Evolutionary conservation across 2,329 filamentous ascomycete species (phyloP).

Genomic region (Reticulascus tulasneorum): DNA sequence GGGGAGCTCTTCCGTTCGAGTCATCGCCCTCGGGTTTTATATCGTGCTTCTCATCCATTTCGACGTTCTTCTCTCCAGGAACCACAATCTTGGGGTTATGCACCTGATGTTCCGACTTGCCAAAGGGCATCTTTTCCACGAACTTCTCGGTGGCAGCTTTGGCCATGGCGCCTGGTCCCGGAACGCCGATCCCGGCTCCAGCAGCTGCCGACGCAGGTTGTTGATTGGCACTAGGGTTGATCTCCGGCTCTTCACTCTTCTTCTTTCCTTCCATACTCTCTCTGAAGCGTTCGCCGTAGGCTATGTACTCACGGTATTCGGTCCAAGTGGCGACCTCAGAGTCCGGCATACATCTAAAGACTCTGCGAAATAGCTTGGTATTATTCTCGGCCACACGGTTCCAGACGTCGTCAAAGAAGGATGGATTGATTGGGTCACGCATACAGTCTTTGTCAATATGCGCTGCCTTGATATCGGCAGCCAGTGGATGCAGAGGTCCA

Average conservation of each 20-base stretch:
- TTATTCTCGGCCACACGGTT: constrained; percentile 86
- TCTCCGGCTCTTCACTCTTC: constrained; percentile 46
- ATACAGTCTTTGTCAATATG: constrained; percentile 87
- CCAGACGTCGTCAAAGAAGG: constrained; percentile 88
- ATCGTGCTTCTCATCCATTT: constrained; percentile 36
- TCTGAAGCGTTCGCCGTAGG: constrained; percentile 74
- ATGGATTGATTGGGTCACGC: constrained; percentile 77
- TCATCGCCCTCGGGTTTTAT: no score
- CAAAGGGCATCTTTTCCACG: constrained; percentile 21
- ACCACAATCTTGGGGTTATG: constrained; percentile 25
- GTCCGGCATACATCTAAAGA: constrained; percentile 96
- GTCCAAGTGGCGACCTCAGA: constrained; percentile 91
- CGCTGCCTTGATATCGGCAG: constrained; percentile 68
- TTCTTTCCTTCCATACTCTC: constrained; percentile 58
- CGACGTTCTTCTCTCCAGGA: constrained; percentile 22
- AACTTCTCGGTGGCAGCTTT: constrained; percentile 33
- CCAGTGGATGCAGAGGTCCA: constrained; percentile 46
- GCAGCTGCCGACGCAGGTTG: constrained; percentile 24
- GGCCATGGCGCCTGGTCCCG: constrained; percentile 33
- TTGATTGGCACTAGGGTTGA: constrained; percentile 31
- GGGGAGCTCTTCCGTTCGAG: constrained; percentile 2
- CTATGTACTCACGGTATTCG: constrained; percentile 80
- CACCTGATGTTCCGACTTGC: constrained; percentile 24
- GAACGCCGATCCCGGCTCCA: constrained; percentile 38
- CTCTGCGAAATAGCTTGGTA: constrained; percentile 86